Evolutionary conservation across 1,284 basidiomycete genomes (phyloP), one percentile per base, ranked within the genome.

Genomic region (Pholiota adiposa): DNA sequence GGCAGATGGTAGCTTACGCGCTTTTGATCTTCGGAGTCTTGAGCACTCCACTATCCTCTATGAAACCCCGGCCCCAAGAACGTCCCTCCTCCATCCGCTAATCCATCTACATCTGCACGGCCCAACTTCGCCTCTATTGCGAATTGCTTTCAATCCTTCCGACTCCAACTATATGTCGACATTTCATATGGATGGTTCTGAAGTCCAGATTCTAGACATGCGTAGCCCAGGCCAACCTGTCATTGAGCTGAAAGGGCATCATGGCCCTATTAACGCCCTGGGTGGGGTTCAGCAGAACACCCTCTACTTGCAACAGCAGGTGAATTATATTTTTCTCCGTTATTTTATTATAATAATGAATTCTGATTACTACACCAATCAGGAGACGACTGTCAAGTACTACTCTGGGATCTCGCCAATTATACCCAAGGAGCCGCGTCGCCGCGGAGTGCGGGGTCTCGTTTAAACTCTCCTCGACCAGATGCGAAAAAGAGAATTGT

Each of bases 41-140:
- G 97, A 99, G 73, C 97, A 99, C 75, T 98, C 96, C 7, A 99
- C 97, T 2, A 99, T 99, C 69, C 83, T 99, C 48, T 99, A 98
- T 75, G 97, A 99, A 79, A 96, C 96, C 0, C 90, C 94, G 1
- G 83, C 87, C 9, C 90, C 1, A 91, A 91, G 73, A 85, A 85
- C 67, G 77, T 83, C 2, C 82, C 84, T 1, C 81, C 83, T 16
- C 83, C 84, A 3, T 74, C 83, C 19, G 73, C 81, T n/a, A 85
- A 84, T 27, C 77, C 84, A 19, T 83, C 85, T 11, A 71, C 83
- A 2, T 79, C 83, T 18, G 83, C 86, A 11, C 83, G 90, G 12
- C 90, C 84, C 86, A 11, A 92, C 93, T 2, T 88, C 92, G 1
- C 92, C 95, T 0, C 79, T 97, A 38, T 79, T 96, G 6, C 81